Evolutionary conservation across 192 early-diverging fungal species (phyloP).

Genomic region (Fimicolochytrium jonesii): DNA sequence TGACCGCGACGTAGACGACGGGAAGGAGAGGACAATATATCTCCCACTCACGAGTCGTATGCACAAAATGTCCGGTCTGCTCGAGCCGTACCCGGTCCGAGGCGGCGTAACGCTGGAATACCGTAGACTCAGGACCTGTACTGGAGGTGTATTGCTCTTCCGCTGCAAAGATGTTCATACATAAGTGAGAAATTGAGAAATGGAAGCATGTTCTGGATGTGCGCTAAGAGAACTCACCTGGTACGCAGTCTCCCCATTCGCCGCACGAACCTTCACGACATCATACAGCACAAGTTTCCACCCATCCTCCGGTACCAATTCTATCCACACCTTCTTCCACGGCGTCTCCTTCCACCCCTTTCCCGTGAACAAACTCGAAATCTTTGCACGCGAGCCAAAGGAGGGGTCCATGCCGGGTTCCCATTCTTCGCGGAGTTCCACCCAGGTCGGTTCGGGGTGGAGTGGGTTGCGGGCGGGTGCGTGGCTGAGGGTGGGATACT

Average conservation of each 20-base stretch:
- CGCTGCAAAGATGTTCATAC: no score
- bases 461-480: slow-evolving; percentile 2
- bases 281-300: slow-evolving; percentile 13
- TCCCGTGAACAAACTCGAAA: slow-evolving; percentile 5
- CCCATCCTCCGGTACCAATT: slow-evolving; percentile 16
- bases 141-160: background rate
- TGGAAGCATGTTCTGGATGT: no score
- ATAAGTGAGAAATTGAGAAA: background rate
- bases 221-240: background rate
- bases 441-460: slow-evolving; percentile 1
- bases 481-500: background rate
- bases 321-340: slow-evolving; percentile 6
- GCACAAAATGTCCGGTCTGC: slow-evolving; percentile 4
- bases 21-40: slow-evolving; percentile 17
- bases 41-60: slow-evolving; percentile 8
- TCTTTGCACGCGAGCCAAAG: slow-evolving; percentile 5
- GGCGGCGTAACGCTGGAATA: slow-evolving; percentile 5
- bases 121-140: background rate
- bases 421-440: slow-evolving; percentile 22
- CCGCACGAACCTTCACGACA: background rate
- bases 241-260: slow-evolving; percentile 7
- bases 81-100: slow-evolving; percentile 13
- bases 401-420: slow-evolving; percentile 18
- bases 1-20: no score
- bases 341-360: slow-evolving; percentile 11